Conservation (phyloP, 2,329 filamentous ascomycete species). For the Phaeosphaeria sp. region DNA sequence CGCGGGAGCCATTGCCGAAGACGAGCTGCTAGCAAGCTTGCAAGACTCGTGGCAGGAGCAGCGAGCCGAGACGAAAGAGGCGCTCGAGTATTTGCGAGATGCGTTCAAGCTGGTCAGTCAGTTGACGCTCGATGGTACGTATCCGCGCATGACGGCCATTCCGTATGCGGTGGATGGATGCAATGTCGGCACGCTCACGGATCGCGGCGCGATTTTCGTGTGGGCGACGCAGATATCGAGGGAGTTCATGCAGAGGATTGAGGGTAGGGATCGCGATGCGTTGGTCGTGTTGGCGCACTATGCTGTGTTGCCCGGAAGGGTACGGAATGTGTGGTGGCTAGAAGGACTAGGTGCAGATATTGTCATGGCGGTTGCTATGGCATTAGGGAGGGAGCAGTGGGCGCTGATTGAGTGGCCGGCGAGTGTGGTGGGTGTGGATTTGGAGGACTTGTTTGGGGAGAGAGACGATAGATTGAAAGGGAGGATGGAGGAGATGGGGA, state of each 20-base stretch:
- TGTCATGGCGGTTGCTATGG: slow-evolving; percentile 42
- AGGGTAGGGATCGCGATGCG: slow-evolving; percentile 38
- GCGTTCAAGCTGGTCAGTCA: slow-evolving; percentile 40
- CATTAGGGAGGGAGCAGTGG: slow-evolving; percentile 38
- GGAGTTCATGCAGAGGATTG: slow-evolving; percentile 38
- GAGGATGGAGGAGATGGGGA: slow-evolving; percentile 29
- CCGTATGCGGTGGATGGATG: slow-evolving; percentile 38
- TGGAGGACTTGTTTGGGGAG: slow-evolving; percentile 28
- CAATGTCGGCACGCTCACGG: slow-evolving; percentile 35
- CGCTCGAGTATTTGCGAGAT: slow-evolving; percentile 35
- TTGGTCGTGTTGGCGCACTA: slow-evolving; percentile 49
- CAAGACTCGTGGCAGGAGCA: slow-evolving; percentile 30
- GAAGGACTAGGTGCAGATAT: slow-evolving; percentile 42
- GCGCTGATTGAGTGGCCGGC: slow-evolving; percentile 41
- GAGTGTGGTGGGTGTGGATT: slow-evolving; percentile 32
- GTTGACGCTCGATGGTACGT: slow-evolving; percentile 31
- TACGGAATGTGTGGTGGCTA: slow-evolving; percentile 45
- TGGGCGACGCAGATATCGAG: slow-evolving; percentile 38
- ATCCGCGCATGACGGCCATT: slow-evolving; percentile 33
- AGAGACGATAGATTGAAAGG: slow-evolving; percentile 28
- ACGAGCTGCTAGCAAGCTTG: slow-evolving; percentile 30
- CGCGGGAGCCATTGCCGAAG: slow-evolving; percentile 34
- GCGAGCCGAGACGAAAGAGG: slow-evolving; percentile 17
- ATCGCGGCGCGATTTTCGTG: slow-evolving; percentile 42
- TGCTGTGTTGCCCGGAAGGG: slow-evolving; percentile 43